Percentiles rank a stretch among this genome's conserved stretches.
These are phyloP conservation scores for Buddleja alternifolia DNA, from an alignment of 257 asterid genomes.

Conservation along the genomic window DNA sequence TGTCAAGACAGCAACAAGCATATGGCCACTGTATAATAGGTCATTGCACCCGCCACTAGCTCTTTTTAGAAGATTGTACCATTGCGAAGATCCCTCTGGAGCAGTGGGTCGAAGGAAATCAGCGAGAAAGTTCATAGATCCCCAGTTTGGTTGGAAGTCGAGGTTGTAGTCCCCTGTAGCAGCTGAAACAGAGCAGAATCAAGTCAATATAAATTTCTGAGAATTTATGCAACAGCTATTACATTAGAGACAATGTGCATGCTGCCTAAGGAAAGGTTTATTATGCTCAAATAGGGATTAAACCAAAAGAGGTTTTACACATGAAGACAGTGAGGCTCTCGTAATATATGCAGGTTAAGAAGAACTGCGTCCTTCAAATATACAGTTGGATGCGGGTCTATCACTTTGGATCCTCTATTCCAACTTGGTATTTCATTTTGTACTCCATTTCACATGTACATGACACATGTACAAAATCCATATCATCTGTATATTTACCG, in stretches of 20 bases:
- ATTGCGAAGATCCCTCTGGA: slow-evolving; percentile 65
- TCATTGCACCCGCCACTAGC: slow-evolving; percentile 98
- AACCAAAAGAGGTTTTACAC: too few relatives aligned
- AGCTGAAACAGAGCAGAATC: slow-evolving; percentile 53
- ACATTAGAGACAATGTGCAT: neutral
- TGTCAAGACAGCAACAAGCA: slow-evolving; percentile 94
- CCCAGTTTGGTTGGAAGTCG: slow-evolving; percentile 89
- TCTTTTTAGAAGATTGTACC: slow-evolving; percentile 84
- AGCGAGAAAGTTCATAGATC: slow-evolving; percentile 80
- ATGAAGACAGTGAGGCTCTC: too few relatives aligned
- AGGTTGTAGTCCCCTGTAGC: slow-evolving; percentile 49
- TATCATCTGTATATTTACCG: too few relatives aligned
- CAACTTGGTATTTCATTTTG: too few relatives aligned
- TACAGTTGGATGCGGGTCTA: too few relatives aligned
- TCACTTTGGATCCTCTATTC: too few relatives aligned
- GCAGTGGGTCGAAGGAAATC: slow-evolving; percentile 84
- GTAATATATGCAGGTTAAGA: too few relatives aligned
- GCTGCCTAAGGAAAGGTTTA: too few relatives aligned
- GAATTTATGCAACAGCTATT: neutral
- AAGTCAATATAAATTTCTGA: neutral
- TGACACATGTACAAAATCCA: too few relatives aligned
- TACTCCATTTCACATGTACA: too few relatives aligned
- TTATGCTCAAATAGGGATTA: too few relatives aligned
- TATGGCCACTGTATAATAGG: slow-evolving; percentile 92
- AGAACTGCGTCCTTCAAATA: too few relatives aligned